These are phyloP conservation scores for Xylariaceae sp. DNA, from an alignment of 2,329 filamentous ascomycete genomes.

Conservation along the genomic window DNA sequence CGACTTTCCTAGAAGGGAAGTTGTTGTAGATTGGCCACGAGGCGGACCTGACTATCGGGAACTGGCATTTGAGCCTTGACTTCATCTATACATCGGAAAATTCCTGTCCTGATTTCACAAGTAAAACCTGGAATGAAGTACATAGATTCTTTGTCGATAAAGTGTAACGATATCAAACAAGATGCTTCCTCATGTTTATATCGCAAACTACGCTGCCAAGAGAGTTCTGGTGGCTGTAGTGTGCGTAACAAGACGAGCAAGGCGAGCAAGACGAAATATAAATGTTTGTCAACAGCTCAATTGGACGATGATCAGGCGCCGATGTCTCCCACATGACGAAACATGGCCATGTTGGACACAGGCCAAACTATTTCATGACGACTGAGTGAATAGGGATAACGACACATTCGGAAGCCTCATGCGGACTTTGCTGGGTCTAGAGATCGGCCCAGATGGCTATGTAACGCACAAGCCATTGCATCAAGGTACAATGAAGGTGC, in stretches of 20 bases:
- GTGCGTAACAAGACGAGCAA: not conserved
- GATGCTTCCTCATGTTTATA: not conserved
- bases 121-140: not conserved
- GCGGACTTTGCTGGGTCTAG: no score
- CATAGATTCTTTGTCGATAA: no score
- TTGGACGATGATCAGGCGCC: not conserved
- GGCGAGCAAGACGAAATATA: not conserved
- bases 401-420: no score
- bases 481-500: no score
- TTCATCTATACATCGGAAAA: conserved; percentile 14
- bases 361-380: not conserved
- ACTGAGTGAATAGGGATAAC: not conserved
- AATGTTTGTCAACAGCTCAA: not conserved
- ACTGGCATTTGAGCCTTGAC: conserved; percentile 14
- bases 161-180: not conserved
- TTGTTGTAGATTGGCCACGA: conserved; percentile 21
- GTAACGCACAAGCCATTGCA: no score
- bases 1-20: conserved; percentile 21
- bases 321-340: not conserved
- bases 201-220: not conserved
- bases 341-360: not conserved
- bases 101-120: conserved; percentile 1
- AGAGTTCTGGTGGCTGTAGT: not conserved
- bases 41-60: conserved; percentile 19
- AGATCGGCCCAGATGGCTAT: no score